Base-by-base conservation (phyloP, 129 eudicot genomes). In the Gnaphalium uliginosum region DNA sequence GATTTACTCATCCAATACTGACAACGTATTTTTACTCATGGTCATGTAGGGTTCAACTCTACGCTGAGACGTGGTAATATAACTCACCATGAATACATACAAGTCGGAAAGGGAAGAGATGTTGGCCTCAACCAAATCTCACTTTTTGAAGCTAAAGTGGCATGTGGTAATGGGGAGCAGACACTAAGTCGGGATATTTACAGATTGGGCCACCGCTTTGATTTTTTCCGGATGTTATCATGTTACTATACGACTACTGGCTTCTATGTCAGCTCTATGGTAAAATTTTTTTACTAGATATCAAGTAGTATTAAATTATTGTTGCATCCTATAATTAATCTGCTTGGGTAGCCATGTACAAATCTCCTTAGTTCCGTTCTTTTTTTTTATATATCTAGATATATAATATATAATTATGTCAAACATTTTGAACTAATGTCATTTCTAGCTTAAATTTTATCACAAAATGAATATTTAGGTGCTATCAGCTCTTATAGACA, bases 111-210 rank as follows among this genome's bases (percentile, higher is more conserved):
- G 80, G 99, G 99, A 73, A 74, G 99, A 84, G 99, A 95, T 71
- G 99, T 95, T 27, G 99, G 99, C 50, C 94, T 95, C 77, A 95
- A 95, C 87, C 99, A 95, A 83, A 95, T 95, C 74, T 95, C 97
- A 57, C 96, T 95, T 30, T 95, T 95, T 74, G 99, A 95, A 85
- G 99, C 99, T 30, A 95, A 95, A 86, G 99, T 95, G 26, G 99
- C 99, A 72, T 95, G 99, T 65, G 99, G 99, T 62, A 95, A 95
- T 39, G 99, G 99, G 76, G 99, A 95, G 84, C 99, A 95, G 85
- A 95, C 97, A 59, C 94, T 95, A 74, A 95, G 99, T 78, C 96
- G 99, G 46, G 99, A 95, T 84, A 82, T 95, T 54, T 95, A 95
- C 85, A 86, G 99, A 85, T 75, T 95, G 72, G 99, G 99, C 63